Evolutionary conservation across 73 alveolate species (phyloP), one percentile per base, ranked within the genome.

Genomic region (Paramecium octaurelia): DNA sequence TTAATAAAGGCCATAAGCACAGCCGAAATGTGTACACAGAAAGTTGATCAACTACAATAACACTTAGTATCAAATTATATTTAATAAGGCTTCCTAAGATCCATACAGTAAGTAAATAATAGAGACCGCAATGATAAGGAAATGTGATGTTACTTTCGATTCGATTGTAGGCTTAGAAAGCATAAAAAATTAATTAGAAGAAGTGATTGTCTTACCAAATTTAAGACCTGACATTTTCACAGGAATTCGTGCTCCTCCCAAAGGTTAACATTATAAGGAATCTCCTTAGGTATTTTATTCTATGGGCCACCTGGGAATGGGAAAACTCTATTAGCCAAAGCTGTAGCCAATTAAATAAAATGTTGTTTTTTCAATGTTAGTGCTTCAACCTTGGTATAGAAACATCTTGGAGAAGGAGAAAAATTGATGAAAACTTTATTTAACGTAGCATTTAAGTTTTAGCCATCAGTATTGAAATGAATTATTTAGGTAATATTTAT

Each of bases 271-370:
- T 36, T 20, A 31, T 36, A 11, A 36, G 3, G 12, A 86, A 1
- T 16, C 48, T 12, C 1, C 8, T 86, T 92, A 96, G 99, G 99
- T 9, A 95, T 98, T 3, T 86, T 98, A 35, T 95, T 98, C 77
- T 98, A 97, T 93, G 99, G 99, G 1, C 99, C 99, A 24, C 99
- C 99, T 8, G 99, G 99, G 31, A 98, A 99, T 43, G 99, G 99
- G 0, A 98, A 98, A 87, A 98, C 99, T 1, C 73, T 98, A 93
- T 97, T 98, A 36, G 99, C 99, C 5, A 98, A 97, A 86, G 99
- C 99, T 8, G 97, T 97, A 7, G 99, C 98, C 1, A 91, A 96
- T 70, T 88, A 93, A 92, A 92, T 97, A 3, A 95, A 97, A 86
- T 93, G 99, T 12, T 96, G 99, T 8, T 98, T 98, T 93, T 98